phyloP scores from a whole-genome alignment of 2,329 filamentous ascomycete species.

The Apiospora sp. region DNA sequence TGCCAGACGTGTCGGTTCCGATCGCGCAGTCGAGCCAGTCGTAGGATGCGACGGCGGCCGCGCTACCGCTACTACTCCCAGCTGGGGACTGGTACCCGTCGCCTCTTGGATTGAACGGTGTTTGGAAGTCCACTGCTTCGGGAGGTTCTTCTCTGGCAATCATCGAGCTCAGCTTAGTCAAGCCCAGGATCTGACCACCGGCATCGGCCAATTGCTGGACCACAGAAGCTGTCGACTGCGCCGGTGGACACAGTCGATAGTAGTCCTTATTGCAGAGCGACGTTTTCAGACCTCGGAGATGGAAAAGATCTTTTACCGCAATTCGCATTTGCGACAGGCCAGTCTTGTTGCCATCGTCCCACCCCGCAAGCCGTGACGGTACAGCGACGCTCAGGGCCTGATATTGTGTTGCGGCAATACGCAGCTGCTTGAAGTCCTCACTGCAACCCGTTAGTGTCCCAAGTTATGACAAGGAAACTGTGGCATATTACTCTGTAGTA shows the following conservation, averaged over 20 bases:
- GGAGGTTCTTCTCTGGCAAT: conserved; percentile 13
- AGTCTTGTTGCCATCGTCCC: background rate
- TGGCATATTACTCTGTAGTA: background rate
- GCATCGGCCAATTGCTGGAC: background rate
- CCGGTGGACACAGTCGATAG: background rate
- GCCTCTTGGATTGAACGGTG: conserved; percentile 46
- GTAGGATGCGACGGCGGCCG: conserved; percentile 48
- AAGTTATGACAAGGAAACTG: background rate
- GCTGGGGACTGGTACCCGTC: conserved; percentile 45
- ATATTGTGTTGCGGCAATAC: background rate
- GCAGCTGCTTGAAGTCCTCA: background rate
- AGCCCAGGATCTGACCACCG: conserved; percentile 20
- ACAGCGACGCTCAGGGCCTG: background rate
- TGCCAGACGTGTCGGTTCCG: conserved; percentile 22
- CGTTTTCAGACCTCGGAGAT: background rate
- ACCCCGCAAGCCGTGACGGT: background rate
- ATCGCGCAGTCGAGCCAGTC: conserved; percentile 50
- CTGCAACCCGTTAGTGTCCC: background rate
- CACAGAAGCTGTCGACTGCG: background rate
- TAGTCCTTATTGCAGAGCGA: background rate
- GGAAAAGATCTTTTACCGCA: background rate
- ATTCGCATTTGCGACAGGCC: background rate
- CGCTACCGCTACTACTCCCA: conserved; percentile 50
- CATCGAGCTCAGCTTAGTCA: conserved; percentile 23
- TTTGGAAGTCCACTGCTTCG: conserved; percentile 41